These are phyloP conservation scores for Sporothrix brasiliensis DNA, from an alignment of 2,329 filamentous ascomycete species.

Conservation along the genomic window DNA sequence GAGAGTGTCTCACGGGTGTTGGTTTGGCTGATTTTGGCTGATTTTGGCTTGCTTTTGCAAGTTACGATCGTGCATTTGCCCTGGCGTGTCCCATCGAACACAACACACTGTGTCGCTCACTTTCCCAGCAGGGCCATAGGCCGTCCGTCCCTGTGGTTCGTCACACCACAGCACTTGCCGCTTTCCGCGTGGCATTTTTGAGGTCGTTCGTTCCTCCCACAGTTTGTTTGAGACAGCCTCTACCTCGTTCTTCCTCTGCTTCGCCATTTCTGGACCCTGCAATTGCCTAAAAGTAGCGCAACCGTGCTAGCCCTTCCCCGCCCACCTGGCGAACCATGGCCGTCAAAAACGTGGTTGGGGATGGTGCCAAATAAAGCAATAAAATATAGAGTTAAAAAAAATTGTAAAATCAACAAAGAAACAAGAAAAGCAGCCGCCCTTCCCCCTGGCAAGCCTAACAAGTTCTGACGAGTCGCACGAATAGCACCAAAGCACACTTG, in stretches of 20 bases:
- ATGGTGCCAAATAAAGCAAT: background rate
- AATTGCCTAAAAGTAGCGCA: slow-evolving; percentile 13
- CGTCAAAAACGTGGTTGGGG: slow-evolving; percentile 18
- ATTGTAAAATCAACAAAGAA: background rate
- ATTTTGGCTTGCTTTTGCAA: background rate
- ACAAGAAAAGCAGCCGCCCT: background rate
- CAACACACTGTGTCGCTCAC: background rate
- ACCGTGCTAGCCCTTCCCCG: slow-evolving; percentile 1
- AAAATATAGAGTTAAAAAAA: background rate
- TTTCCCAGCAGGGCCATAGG: slow-evolving; percentile 10
- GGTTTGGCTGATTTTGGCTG: background rate
- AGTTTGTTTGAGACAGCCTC: background rate
- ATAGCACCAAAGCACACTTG: background rate
- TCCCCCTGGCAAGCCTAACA: background rate
- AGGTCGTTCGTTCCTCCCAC: background rate
- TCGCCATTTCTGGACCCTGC: slow-evolving; percentile 21
- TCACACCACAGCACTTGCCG: slow-evolving; percentile 23
- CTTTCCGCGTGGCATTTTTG: slow-evolving; percentile 28
- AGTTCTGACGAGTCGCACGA: background rate
- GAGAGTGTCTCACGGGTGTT: background rate
- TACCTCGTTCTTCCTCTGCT: background rate
- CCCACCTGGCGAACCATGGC: slow-evolving; percentile 13
- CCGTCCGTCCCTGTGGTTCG: slow-evolving; percentile 16
- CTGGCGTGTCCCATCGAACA: background rate
- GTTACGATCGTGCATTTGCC: background rate